Conservation (phyloP, 148 eudicot species). For the Silene conica region DNA sequence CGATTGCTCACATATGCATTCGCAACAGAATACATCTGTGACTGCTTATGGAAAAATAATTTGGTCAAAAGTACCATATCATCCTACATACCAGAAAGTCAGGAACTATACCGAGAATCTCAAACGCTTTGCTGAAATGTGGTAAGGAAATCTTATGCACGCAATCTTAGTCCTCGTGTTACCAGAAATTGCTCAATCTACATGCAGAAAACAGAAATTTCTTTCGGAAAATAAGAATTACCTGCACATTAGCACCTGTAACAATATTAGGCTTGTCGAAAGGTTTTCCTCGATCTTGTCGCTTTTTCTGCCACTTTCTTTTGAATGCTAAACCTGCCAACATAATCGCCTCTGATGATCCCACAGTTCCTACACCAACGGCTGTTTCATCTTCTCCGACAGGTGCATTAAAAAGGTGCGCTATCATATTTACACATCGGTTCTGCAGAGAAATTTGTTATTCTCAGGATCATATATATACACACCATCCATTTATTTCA, state of each 20-base stretch:
- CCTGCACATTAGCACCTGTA: constrained; percentile 32
- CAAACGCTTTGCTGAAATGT: no score
- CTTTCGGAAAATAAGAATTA: not conserved
- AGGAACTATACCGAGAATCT: no score
- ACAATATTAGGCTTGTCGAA: constrained; percentile 31
- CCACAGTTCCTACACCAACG: constrained; percentile 30
- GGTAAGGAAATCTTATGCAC: no score
- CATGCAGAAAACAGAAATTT: no score
- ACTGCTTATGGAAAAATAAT: no score
- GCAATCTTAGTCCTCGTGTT: no score
- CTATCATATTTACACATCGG: constrained; percentile 30
- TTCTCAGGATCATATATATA: not conserved
- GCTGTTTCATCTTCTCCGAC: constrained; percentile 29
- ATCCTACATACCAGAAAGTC: no score
- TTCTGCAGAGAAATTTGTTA: constrained; percentile 14
- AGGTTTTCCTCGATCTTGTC: constrained; percentile 24
- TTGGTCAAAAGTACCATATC: no score
- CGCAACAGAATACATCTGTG: no score
- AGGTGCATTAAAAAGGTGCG: constrained; percentile 28
- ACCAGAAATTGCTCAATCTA: no score
- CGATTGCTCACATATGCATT: no score
- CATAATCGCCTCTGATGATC: constrained; percentile 36
- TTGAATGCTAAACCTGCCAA: constrained; percentile 34
- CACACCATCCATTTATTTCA: no score
- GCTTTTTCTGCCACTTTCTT: constrained; percentile 33